Evolutionary conservation across 129 eudicot species (phyloP), one percentile per base, ranked within the genome.

Genomic region (Artemisia tridentata): DNA sequence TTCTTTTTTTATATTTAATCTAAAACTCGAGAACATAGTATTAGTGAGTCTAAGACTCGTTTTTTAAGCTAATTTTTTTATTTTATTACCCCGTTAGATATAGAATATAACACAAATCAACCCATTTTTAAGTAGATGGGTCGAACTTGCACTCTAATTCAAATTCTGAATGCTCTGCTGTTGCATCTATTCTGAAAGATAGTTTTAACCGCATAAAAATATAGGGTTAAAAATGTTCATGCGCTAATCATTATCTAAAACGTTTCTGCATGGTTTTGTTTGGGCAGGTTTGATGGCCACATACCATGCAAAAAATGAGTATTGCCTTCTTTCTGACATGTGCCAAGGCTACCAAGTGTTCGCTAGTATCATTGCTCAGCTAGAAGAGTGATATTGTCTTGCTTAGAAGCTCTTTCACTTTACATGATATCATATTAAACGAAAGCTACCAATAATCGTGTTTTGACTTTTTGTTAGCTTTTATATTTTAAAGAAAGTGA

Each of bases 261-360:
- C n/a, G 11, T 69, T 7, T 7, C 20, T 48, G 25, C 48, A 3
- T 72, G 59, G 11, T 13, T 21, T 27, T 65, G 19, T 38, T 31
- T 65, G 17, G 52, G 78, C 87, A 92, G 98, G 98, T 23, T 78
- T 92, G 85, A 81, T 81, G 88, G 91, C 95, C 60, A 86, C 98
- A 52, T 92, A 92, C 83, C 98, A 92, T 75, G 98, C 98, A n/a
- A 88, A 84, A 82, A 92, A 92, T 21, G 98, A 92, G 80, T 92
- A 88, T 74, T 92, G 98, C 80, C 91, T 84, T 69, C 86, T 92
- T 21, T 80, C 96, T 1, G 98, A 92, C 74, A 92, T 92, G 98
- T 81, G 90, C 82, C 92, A 92, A 80, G 98, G 98, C 45, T 92
- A 86, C 76, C 80, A 78, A 67, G 98, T 89, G 77, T 89, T 92